A percentile compares a stretch with the other conserved stretches of the same genome.
Conservation (phyloP, 2,329 filamentous ascomycete genomes). For the Nannizziopsis barbatae region DNA sequence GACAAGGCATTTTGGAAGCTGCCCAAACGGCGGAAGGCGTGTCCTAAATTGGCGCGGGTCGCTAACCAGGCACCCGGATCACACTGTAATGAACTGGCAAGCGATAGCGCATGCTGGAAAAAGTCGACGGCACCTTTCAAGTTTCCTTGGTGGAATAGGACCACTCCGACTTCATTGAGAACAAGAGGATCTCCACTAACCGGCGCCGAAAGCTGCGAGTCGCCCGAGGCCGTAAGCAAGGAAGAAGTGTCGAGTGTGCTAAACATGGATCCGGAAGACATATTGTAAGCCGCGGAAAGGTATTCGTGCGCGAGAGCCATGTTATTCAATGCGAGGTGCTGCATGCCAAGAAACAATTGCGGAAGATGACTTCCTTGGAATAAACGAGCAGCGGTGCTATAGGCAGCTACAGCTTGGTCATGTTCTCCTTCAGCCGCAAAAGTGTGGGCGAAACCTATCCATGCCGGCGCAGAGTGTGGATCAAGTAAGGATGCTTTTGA, state of each 20-base stretch:
- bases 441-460: constrained; percentile 98
- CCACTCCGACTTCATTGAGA: constrained; percentile 89
- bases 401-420: constrained; percentile 94
- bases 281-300: constrained; percentile 71
- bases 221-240: constrained; percentile 18
- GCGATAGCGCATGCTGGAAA: constrained; percentile 64
- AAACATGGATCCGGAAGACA: constrained; percentile 34
- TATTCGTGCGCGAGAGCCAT: constrained; percentile 91
- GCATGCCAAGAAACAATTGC: constrained; percentile 94
- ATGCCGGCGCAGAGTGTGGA: constrained; percentile 89
- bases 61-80: constrained; percentile 73
- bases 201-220: constrained; percentile 49
- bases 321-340: constrained; percentile 92
- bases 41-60: constrained; percentile 77
- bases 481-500: constrained; percentile 97
- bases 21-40: constrained; percentile 66
- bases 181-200: constrained; percentile 62
- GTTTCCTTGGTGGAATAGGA: constrained; percentile 84
- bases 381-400: constrained; percentile 83
- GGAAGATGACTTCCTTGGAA: constrained; percentile 97
- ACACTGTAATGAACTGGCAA: constrained; percentile 70
- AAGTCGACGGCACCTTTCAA: constrained; percentile 63
- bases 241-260: constrained; percentile 18
- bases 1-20: constrained; percentile 59
- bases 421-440: constrained; percentile 97